Base-by-base conservation (phyloP, 2,329 filamentous ascomycete genomes). In the Cladosporium colombiae region DNA sequence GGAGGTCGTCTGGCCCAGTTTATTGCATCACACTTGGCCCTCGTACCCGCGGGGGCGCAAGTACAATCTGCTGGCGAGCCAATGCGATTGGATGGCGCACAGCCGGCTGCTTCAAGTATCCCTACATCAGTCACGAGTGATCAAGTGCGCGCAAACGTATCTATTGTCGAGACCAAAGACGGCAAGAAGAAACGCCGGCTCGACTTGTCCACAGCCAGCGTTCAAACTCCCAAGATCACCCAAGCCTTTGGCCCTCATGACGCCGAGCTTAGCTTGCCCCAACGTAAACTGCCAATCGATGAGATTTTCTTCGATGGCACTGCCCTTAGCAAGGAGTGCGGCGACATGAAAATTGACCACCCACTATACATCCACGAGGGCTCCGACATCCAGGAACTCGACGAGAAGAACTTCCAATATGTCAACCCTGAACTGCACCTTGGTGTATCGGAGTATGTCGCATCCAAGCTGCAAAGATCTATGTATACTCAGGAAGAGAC, bases 261-360 rank as follows among this genome's bases (percentile, higher is more conserved):
- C 29, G 46, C 35, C 13, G 58, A 64, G 25, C 18, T n/a, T 5
- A 73, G 68, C 44, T 63, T 77, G 11, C 68, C 66, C 10, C 67
- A 71, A 14, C 33, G 60, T 0, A 69, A 66, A 16, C 25, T 74
- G 14, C 64, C 74, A 1, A 62, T 78, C 2, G 74, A 79, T 52
- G 64, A 72, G 5, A 29, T 79, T 2, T 79, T 80, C 69, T 79
- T 74, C 59, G 74, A 74, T 33, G 62, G 66, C 2, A 76, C 73
- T 14, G 21, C 31, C 3, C 44, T 76, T 10, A 74, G 74, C 27
- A 27, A 69, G 31, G 68, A 72, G 25, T 68, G 76, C 23, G 44
- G 63, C 37, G 33, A 27, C 16, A 21, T 56, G 35, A 49, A 46
- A 10, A 55, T 62, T 35, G 27, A 40, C 3, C 33, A 62, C 25